These are phyloP conservation scores for Xylogone sp. DNA, from an alignment of 2,329 filamentous ascomycete genomes.

Conservation along the genomic window DNA sequence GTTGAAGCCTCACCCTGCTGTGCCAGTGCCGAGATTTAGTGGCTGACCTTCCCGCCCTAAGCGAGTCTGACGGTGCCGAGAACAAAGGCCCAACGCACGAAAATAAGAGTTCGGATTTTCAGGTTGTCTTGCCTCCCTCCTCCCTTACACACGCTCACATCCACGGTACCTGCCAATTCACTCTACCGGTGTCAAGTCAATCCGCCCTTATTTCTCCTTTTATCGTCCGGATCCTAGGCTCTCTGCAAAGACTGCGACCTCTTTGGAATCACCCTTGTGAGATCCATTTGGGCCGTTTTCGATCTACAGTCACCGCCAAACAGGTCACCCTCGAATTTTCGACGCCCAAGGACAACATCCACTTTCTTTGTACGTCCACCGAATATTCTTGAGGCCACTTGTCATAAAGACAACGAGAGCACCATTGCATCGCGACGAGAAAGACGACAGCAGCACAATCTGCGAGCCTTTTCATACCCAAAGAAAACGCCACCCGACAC, in stretches of 20 bases:
- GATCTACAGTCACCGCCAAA: constrained; percentile 4
- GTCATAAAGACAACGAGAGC: background rate
- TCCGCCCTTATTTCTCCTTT: constrained; percentile 16
- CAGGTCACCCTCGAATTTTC: constrained; percentile 8
- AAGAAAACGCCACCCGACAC: constrained; percentile 8
- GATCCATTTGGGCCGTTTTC: constrained; percentile 1
- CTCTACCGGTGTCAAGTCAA: constrained; percentile 24
- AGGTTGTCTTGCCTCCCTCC: constrained; percentile 5
- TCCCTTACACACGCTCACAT: constrained; percentile 15
- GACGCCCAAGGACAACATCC: background rate
- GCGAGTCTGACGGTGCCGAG: background rate
- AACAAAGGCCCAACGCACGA: constrained; percentile 2
- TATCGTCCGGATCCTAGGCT: constrained; percentile 4
- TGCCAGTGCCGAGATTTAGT: background rate
- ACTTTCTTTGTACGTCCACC: background rate
- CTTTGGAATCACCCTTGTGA: constrained; percentile 9
- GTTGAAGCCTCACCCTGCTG: too few species aligned
- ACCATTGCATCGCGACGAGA: constrained; percentile 7
- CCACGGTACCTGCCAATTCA: constrained; percentile 22
- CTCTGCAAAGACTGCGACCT: constrained; percentile 1
- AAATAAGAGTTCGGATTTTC: background rate
- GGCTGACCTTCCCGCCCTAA: background rate
- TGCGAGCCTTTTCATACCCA: constrained; percentile 7
- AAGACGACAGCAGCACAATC: constrained; percentile 17
- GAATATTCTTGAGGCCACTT: constrained; percentile 1